Evolutionary conservation across 495 filamentous ascomycete species (phyloP), one percentile per base, ranked within the genome.

Genomic region (Jackrogersella multiformis): DNA sequence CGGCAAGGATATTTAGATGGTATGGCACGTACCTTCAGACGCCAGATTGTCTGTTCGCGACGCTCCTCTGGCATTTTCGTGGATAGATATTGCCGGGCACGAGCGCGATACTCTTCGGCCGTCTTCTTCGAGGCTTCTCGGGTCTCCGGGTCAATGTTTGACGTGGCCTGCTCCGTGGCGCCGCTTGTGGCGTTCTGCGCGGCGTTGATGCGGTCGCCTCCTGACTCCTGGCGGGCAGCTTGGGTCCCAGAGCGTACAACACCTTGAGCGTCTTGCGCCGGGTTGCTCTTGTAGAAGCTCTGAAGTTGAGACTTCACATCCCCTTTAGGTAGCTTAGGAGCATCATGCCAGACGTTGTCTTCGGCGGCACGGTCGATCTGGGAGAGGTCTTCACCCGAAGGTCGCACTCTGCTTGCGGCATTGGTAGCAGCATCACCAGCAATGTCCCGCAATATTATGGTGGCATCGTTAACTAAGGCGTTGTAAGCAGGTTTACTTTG

Each of bases 321-420:
- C 1, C 89, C 87, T 72, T 86, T 88, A 61, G 89, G 89, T 35
- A 96, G 64, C 61, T 94, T 84, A 0, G 96, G 96, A 51, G 87
- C 86, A 64, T 98, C 93, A 74, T 97, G 92, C 96, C 96, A 99
- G 8, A 85, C 87, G 77, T 98, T 93, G 67, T 96, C 93, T 6
- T 91, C 88, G 1, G 95, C 95, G 1, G 96, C 87, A 12, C 82
- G 70, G 68, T 97, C 95, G 35, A 98, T 88, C 66, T 92, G 89
- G 10, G 77, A 66, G 30, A 98, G 83, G 48, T 90, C 80, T 10
- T 97, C 92, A 56, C 95, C 85, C 10, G 84, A 85, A 1, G 95
- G 95, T n/a, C 88, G 88, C 52, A 97, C 85, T 44, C 80, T 84
- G 70, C 80, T 84, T 51, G 95, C 92, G n/a, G 91, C 88, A 68